Conservation (phyloP, 805 yeast species). For the Candida schatavii region DNA sequence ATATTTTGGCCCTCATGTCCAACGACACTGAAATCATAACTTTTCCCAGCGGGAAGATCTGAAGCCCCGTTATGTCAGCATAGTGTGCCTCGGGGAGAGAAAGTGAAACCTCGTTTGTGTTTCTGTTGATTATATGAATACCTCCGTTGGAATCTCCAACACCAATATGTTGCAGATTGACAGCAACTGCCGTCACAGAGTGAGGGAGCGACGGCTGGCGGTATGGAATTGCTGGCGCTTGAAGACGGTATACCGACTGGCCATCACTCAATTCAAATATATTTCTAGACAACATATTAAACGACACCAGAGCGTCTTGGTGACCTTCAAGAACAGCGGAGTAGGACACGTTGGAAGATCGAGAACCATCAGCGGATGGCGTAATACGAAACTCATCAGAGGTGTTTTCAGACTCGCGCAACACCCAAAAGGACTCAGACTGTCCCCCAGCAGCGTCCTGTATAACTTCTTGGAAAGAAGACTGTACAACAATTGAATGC, state of each 20-base stretch:
- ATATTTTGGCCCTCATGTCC: constrained; percentile 13
- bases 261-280: background rate
- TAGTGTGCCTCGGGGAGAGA: constrained; percentile 10
- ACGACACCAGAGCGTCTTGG: background rate
- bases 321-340: background rate
- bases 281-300: background rate
- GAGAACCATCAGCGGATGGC: background rate
- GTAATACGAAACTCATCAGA: constrained; percentile 2
- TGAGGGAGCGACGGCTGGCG: background rate
- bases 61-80: constrained; percentile 7
- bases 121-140: background rate
- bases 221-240: background rate
- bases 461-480: constrained; percentile 3
- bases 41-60: constrained; percentile 14
- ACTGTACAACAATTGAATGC: constrained; percentile 1
- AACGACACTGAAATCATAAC: constrained; percentile 14
- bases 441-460: background rate
- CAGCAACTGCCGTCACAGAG: constrained; percentile 1
- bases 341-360: too few species aligned
- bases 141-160: constrained; percentile 4
- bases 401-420: background rate
- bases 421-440: constrained; percentile 1
- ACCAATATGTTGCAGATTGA: background rate
- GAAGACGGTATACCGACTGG: background rate
- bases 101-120: background rate